Percentiles rank a stretch among this genome's conserved stretches.
Evolutionary conservation across 2,329 filamentous ascomycete species (phyloP).

Genomic region (Trichoderma citrinoviride): DNA sequence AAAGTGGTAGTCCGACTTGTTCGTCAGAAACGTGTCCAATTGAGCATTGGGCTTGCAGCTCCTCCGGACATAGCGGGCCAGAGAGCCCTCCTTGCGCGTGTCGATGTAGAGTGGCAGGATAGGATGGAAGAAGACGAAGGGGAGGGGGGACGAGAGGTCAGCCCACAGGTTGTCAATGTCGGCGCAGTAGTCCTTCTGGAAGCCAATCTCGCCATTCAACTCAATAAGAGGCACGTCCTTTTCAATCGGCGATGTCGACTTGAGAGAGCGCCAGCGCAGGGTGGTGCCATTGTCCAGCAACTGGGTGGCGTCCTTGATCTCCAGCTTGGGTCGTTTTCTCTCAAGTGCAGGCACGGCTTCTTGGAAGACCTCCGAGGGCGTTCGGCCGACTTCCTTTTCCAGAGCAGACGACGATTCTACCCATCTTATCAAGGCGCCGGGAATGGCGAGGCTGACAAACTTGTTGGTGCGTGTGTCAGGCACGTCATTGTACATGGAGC

Average conservation of each 20-base stretch:
- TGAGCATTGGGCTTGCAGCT: conserved; percentile 90
- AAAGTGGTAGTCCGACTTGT: conserved; percentile 79
- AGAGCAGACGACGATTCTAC: conserved; percentile 70
- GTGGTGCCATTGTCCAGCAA: conserved; percentile 35
- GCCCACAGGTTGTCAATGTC: conserved; percentile 66
- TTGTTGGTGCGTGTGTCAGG: conserved; percentile 68
- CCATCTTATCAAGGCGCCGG: conserved; percentile 75
- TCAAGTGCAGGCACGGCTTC: conserved; percentile 45
- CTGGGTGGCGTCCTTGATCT: conserved; percentile 49
- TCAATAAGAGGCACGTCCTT: conserved; percentile 62
- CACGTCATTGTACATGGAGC: conserved; percentile 67
- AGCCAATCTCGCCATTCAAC: conserved; percentile 73
- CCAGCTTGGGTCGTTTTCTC: conserved; percentile 42
- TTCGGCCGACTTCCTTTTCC: conserved; percentile 63
- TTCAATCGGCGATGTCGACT: conserved; percentile 49
- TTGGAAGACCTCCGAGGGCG: conserved; percentile 67
- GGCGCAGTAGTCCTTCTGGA: conserved; percentile 69
- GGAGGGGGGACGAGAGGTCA: conserved; percentile 61
- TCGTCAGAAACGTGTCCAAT: conserved; percentile 81
- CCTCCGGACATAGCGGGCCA: conserved; percentile 82
- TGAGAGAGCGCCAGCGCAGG: conserved; percentile 69
- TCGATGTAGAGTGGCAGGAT: conserved; percentile 90
- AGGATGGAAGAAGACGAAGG: conserved; percentile 85
- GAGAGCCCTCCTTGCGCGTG: conserved; percentile 80
- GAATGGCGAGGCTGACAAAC: conserved; percentile 71